phyloP scores from a whole-genome alignment of 192 early-diverging fungal genomes.

The Coemansia nantahalensis region DNA sequence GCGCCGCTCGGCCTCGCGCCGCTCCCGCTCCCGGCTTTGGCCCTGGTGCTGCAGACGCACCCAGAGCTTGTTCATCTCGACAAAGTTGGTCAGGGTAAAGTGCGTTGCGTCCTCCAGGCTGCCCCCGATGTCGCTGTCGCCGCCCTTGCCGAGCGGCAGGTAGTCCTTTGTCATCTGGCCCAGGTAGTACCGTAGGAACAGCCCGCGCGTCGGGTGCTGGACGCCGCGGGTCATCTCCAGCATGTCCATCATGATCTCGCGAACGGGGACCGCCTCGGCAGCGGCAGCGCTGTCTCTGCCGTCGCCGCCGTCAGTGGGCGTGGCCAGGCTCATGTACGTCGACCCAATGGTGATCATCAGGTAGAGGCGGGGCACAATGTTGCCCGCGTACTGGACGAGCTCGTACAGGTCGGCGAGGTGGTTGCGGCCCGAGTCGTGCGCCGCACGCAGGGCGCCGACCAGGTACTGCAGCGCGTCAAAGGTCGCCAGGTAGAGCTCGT shows the following conservation, averaged over 20 bases:
- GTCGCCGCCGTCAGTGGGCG: slow-evolving; percentile 6
- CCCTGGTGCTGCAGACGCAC: slow-evolving; percentile 98
- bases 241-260: slow-evolving; percentile 98
- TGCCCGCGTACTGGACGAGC: slow-evolving; percentile 96
- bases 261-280: slow-evolving; percentile 79
- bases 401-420: slow-evolving; percentile 95
- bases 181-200: slow-evolving; percentile 96
- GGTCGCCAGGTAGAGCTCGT: slow-evolving; percentile 99
- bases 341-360: slow-evolving; percentile 99
- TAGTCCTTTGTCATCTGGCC: slow-evolving; percentile 93
- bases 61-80: slow-evolving; percentile 99
- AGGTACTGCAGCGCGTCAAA: slow-evolving; percentile 97
- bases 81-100: slow-evolving; percentile 96
- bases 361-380: slow-evolving; percentile 98
- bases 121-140: slow-evolving; percentile 61
- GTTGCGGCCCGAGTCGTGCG: slow-evolving; percentile 78
- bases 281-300: slow-evolving; percentile 4
- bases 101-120: slow-evolving; percentile 89
- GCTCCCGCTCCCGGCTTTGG: slow-evolving; percentile 88
- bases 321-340: slow-evolving; percentile 88
- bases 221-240: slow-evolving; percentile 98
- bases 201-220: slow-evolving; percentile 96
- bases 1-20: slow-evolving; percentile 92
- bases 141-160: slow-evolving; percentile 68
- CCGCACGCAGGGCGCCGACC: slow-evolving; percentile 85